phyloP scores from a whole-genome alignment of 2,329 filamentous ascomycete genomes.

The Paracamarosporium sp. region DNA sequence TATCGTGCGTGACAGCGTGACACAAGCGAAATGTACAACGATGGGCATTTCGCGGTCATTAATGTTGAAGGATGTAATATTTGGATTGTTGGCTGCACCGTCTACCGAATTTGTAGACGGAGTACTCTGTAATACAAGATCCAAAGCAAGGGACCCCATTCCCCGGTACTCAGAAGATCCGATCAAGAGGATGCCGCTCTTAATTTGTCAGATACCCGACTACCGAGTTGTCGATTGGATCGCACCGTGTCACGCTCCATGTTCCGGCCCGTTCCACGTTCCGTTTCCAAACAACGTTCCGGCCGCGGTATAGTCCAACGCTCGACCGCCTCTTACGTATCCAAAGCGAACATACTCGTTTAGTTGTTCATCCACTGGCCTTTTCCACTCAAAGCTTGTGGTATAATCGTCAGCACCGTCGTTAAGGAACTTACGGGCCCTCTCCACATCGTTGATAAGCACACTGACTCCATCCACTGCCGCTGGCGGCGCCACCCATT shows the following conservation, averaged over 20 bases:
- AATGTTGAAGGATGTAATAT: no score
- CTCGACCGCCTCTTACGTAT: constrained; percentile 32
- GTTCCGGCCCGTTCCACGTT: constrained; percentile 25
- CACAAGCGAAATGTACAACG: no score
- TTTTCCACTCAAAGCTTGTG: constrained; percentile 35
- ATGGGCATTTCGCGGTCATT: no score
- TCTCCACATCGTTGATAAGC: constrained; percentile 84
- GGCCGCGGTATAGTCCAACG: constrained; percentile 41
- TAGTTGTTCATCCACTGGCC: constrained; percentile 46
- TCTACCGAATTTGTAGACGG: no score
- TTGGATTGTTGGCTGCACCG: no score
- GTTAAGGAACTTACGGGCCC: constrained; percentile 47
- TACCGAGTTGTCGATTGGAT: background rate
- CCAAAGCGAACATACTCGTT: constrained; percentile 47
- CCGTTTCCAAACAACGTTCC: constrained; percentile 35
- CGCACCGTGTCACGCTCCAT: background rate
- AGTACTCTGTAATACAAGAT: no score
- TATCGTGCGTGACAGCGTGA: no score
- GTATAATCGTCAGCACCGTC: constrained; percentile 14
- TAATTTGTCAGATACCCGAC: background rate
- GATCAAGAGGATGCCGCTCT: no score
- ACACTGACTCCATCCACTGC: constrained; percentile 76
- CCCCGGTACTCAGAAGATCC: no score
- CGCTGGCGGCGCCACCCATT: constrained; percentile 54
- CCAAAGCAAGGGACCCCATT: no score